Conservation (phyloP, 2,329 filamentous ascomycete species). For the Helotiales sp. region DNA sequence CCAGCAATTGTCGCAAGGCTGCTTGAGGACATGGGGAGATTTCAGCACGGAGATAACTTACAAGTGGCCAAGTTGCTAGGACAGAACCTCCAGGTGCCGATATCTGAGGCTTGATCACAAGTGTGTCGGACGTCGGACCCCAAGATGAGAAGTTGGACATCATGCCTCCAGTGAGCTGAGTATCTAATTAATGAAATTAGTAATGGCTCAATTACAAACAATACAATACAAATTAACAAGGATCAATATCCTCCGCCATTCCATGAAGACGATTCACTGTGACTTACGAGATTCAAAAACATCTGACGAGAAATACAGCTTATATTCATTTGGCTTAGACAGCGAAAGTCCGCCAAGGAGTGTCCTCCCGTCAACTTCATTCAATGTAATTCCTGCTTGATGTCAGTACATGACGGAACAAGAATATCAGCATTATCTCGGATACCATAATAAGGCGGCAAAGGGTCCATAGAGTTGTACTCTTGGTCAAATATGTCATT, state of each 20-base stretch:
- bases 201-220: too few species aligned
- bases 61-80: slow-evolving; percentile 46
- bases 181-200: too few species aligned
- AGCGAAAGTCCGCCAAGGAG: slow-evolving; percentile 3
- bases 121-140: slow-evolving; percentile 27
- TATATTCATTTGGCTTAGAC: slow-evolving; percentile 1
- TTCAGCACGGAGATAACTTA: too few species aligned
- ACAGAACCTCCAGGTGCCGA: slow-evolving; percentile 44
- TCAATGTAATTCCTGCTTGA: not conserved
- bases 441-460: not conserved
- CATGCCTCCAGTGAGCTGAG: slow-evolving; percentile 21
- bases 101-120: slow-evolving; percentile 27
- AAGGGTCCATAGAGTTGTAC: not conserved
- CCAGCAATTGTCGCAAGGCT: too few species aligned
- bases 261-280: not conserved
- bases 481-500: not conserved
- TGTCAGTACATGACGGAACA: not conserved
- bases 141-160: slow-evolving; percentile 33
- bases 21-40: too few species aligned
- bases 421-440: not conserved
- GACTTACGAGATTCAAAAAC: slow-evolving; percentile 1
- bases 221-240: too few species aligned
- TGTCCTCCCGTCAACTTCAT: not conserved
- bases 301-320: not conserved
- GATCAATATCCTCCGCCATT: too few species aligned